Base-by-base conservation (phyloP, 208 protist species). In the Polymyxa betae region DNA sequence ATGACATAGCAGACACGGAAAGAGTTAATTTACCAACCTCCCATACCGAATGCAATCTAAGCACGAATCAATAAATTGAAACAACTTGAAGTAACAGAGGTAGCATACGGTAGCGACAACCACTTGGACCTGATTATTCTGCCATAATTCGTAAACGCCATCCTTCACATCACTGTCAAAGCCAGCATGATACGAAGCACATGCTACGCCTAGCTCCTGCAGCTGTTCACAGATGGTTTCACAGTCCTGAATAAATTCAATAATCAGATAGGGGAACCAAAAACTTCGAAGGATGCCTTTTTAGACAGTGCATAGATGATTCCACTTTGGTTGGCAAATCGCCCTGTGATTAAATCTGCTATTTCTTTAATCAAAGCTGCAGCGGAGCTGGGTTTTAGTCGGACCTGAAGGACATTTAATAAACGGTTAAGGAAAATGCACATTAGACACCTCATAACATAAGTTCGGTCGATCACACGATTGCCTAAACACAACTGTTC, bases 31-130 rank as follows among this genome's bases (percentile, higher is more conserved):
- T 5, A 24, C 49, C 49, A 60, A 60, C 72, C 72, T 82, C 72
- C 72, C 72, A 82, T 82, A 20, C 72, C 72, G n/a, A 82, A 82
- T 16, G 72, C 72, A 35, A 82, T 43, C 72, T 82, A 43, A 5
- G 35, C 16, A 82, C n/a, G 12, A 82, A 35, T 5, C 35, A 20
- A 35, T 5, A 20, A n/a, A 82, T 5, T 45, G 72, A 82, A n/a
- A n/a, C 16, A 43, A 20, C 10, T 45, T 38, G 35, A 43, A 5
- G 72, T 38, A 82, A 45, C 5, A 40, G n/a, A 43, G 16, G 35
- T 5, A n/a, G 5, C 5, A 20, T 35, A 82, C 72, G 35, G 72
- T 82, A 20, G 72, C 72, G 10, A 82, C 72, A 5, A 82, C 72
- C 5, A 82, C 35, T n/a, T 82, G 72, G 5, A 82, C 35, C 16